Base-by-base conservation (phyloP, 345 rosid genomes). In the Aquilaria yunnanensis region DNA sequence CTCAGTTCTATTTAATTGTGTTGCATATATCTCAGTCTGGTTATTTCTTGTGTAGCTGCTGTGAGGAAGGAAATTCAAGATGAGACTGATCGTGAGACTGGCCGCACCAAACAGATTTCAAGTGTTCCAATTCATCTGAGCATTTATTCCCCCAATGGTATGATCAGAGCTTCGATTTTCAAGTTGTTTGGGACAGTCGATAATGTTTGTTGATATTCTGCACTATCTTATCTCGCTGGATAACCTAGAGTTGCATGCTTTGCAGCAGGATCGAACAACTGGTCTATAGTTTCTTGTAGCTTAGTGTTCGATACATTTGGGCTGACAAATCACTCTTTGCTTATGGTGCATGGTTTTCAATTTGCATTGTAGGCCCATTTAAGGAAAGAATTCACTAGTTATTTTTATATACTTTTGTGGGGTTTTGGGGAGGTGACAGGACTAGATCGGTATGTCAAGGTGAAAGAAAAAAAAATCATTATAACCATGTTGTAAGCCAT, bases 41-140 rank as follows among this genome's bases (percentile, higher is more conserved):
- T 10, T 43, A 6, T 51, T 1, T 52, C 34, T 52, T 48, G 23
- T 70, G 60, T 69, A 94, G 99, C 90, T 74, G 97, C 97, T 63
- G 97, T 95, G 77, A 83, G 99, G 83, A 91, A 85, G 82, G 99
- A 95, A 88, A 95, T 95, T 69, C 80, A 85, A 68, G 99, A 95
- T 65, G 99, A 95, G 83, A 95, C 99, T 52, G 99, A 95, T 78
- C 61, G 99, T 74, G 99, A 95, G 81, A 95, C 99, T 49, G 99
- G 99, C 12, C 87, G 90, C 9, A 46, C 82, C 67, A 95, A 89
- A 60, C 91, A 84, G 49, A 95, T 95, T 59, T 95, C 99, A 31
- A 87, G 88, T 57, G 96, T 91, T 62, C 99, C 99, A 54, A 95
- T 95, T 79, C 99, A 95, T 78, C 95, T 95, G 50, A 91, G 97